Percentiles rank a stretch among this genome's conserved stretches.
These are phyloP conservation scores for Penicillium silybi DNA, from an alignment of 495 filamentous ascomycete genomes.

Conservation along the genomic window DNA sequence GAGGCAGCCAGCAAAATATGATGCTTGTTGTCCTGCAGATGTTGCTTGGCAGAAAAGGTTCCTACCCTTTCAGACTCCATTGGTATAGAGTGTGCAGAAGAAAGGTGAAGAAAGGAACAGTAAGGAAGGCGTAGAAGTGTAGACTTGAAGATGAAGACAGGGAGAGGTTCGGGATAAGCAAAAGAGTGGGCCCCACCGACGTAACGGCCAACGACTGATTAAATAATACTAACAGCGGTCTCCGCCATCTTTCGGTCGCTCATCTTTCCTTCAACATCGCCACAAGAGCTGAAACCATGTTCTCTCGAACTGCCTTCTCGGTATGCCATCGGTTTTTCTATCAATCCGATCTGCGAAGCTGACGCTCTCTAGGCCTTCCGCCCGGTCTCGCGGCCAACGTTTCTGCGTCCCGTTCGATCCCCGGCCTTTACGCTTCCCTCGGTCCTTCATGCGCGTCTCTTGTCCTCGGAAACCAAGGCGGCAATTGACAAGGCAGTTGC, in stretches of 20 bases:
- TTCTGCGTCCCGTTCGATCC: slow-evolving; percentile 21
- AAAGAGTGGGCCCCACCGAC: not conserved
- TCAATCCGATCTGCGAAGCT: not conserved
- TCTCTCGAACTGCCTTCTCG: slow-evolving; percentile 33
- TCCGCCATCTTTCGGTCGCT: not conserved
- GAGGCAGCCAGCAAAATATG: slow-evolving; percentile 79
- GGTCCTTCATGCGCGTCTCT: slow-evolving; percentile 50
- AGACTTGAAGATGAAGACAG: not conserved
- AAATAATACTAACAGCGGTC: slow-evolving; percentile 5
- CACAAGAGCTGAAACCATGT: slow-evolving; percentile 26
- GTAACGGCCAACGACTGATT: slow-evolving; percentile 3
- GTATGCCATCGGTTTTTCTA: slow-evolving; percentile 18
- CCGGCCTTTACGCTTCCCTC: slow-evolving; percentile 30
- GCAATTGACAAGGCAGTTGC: slow-evolving; percentile 85
- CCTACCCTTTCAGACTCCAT: not conserved
- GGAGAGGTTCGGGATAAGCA: not conserved
- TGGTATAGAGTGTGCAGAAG: not conserved
- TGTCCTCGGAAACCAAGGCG: slow-evolving; percentile 69
- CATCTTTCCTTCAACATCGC: not conserved
- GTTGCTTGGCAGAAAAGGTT: not conserved
- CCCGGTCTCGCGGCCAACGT: slow-evolving; percentile 30
- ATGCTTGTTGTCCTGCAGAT: slow-evolving; percentile 53
- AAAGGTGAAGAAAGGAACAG: too few relatives aligned
- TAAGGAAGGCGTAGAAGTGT: not conserved
- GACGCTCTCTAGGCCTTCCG: slow-evolving; percentile 31